phyloP scores from a whole-genome alignment of 768 basidiomycete species.

The Xerocomellus amylosporus region DNA sequence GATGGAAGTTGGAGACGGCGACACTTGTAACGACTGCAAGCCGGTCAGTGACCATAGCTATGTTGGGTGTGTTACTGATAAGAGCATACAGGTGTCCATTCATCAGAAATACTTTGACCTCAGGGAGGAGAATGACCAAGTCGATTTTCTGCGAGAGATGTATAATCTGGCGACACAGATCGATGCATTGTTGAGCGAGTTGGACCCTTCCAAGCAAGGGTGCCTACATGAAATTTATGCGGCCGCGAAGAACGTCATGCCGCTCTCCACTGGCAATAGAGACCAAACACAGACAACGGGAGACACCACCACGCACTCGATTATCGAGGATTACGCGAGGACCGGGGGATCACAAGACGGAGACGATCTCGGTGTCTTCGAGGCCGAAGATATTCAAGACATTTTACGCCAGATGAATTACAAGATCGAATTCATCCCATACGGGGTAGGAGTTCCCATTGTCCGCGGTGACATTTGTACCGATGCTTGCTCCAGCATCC shows the following conservation, averaged over 20 bases:
- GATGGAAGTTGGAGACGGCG: too few relatives aligned
- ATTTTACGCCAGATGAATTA: background rate
- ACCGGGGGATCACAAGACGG: background rate
- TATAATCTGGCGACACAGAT: constrained; percentile 9
- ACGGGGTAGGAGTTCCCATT: background rate
- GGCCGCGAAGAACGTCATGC: background rate
- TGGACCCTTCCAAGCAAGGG: background rate
- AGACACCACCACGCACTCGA: background rate
- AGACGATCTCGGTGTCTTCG: background rate
- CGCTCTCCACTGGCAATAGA: too few relatives aligned
- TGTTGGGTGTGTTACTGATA: background rate
- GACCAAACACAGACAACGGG: background rate
- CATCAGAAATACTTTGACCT: background rate
- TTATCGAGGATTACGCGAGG: too few relatives aligned
- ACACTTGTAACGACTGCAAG: too few relatives aligned
- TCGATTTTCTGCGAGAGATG: constrained; percentile 11
- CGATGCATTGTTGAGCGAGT: background rate
- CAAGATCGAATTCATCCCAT: background rate
- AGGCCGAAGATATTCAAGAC: background rate
- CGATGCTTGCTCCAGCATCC: constrained; percentile 11
- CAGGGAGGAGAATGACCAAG: background rate
- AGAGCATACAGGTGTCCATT: constrained; percentile 15
- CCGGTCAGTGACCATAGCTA: too few relatives aligned
- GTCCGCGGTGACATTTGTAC: background rate
- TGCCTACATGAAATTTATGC: background rate